Evolutionary conservation across 148 eudicot genomes (phyloP).

Genomic region (Limonium bicolor): DNA sequence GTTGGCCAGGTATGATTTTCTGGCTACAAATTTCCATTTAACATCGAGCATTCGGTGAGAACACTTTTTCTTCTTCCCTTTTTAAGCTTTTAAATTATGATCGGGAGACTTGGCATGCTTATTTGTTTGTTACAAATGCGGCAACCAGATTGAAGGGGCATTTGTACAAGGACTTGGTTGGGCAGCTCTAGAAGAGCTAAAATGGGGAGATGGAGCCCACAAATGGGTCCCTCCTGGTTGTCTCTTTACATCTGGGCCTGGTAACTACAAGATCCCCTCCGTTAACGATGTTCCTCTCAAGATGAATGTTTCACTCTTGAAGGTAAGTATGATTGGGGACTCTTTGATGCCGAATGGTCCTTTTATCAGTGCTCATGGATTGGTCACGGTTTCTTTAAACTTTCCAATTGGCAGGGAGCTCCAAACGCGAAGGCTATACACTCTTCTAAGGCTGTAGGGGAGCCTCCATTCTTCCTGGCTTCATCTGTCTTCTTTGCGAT

Average conservation of each 20-base stretch:
- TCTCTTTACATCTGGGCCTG: conserved; percentile 84
- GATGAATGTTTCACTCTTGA: conserved; percentile 71
- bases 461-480: conserved; percentile 95
- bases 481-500: conserved; percentile 82
- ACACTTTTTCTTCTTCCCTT: no score
- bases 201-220: conserved; percentile 95
- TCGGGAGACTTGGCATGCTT: no score
- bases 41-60: no score
- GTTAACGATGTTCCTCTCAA: conserved; percentile 74
- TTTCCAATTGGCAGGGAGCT: conserved; percentile 47
- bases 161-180: conserved; percentile 94
- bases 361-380: no score
- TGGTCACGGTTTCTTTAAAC: no score
- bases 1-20: conserved; percentile 75
- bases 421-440: conserved; percentile 86
- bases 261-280: conserved; percentile 84
- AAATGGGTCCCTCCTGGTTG: conserved; percentile 76
- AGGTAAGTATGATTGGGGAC: no score
- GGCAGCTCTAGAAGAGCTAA: conserved; percentile 91
- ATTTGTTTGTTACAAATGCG: no score
- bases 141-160: conserved; percentile 95
- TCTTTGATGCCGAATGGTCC: no score
- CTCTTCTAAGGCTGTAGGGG: conserved; percentile 96
- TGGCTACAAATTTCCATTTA: no score
- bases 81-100: no score